Evolutionary conservation across 257 asterid species (phyloP).

Genomic region (Solanum pennellii): DNA sequence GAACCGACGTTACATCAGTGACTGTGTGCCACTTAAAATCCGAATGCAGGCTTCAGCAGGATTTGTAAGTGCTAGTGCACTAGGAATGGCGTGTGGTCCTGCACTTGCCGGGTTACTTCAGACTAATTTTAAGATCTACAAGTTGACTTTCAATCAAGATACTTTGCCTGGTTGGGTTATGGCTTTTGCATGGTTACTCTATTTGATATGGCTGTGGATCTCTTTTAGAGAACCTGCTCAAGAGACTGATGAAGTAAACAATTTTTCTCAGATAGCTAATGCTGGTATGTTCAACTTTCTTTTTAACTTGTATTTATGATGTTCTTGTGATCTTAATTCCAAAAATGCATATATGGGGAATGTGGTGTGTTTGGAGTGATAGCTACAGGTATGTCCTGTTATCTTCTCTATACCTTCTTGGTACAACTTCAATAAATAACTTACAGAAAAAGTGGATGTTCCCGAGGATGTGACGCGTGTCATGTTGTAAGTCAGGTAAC

Average conservation of each 20-base stretch:
- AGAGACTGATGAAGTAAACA: slow-evolving; percentile 25
- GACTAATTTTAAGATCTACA: slow-evolving; percentile 50
- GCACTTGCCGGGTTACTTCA: slow-evolving; percentile 93
- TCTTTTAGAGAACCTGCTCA: slow-evolving; percentile 75
- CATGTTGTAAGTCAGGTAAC: neutral
- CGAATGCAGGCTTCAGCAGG: slow-evolving; percentile 99
- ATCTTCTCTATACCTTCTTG: neutral
- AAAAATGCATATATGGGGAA: neutral
- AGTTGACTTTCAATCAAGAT: slow-evolving; percentile 64
- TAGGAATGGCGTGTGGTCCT: slow-evolving; percentile 99
- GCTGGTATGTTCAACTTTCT: slow-evolving; percentile 3
- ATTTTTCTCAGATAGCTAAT: slow-evolving; percentile 28
- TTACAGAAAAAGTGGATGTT: neutral
- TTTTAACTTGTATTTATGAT: neutral
- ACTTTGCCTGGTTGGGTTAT: slow-evolving; percentile 98
- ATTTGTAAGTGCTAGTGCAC: slow-evolving; percentile 98
- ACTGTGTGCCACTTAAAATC: slow-evolving; percentile 84
- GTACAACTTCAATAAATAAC: neutral
- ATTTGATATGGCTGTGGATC: slow-evolving; percentile 70
- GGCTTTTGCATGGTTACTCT: slow-evolving; percentile 72
- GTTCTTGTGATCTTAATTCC: neutral
- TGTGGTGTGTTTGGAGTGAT: neutral
- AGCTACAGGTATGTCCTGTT: neutral
- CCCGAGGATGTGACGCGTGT: neutral
- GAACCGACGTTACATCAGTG: slow-evolving; percentile 90